A percentile compares a stretch with the other conserved stretches of the same genome.
Conservation (phyloP, 768 basidiomycete genomes). For the Mycena belliarum region DNA sequence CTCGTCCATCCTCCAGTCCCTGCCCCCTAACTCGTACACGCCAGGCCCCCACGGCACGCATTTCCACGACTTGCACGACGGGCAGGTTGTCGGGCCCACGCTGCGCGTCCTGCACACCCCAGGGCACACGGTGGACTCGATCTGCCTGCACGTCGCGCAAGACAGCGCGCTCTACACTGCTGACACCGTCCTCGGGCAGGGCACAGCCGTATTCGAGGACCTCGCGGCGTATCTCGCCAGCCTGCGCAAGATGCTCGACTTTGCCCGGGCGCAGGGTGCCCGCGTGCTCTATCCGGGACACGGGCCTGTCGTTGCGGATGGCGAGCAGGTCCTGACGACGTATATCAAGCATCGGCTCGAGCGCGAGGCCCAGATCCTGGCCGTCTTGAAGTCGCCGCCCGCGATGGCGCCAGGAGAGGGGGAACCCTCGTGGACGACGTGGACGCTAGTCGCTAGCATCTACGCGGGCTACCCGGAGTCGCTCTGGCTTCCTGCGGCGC, state of each 20-base stretch:
- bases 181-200: slow-evolving; percentile 89
- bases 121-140: slow-evolving; percentile 88
- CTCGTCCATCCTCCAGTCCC: slow-evolving; percentile 39
- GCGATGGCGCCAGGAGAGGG: slow-evolving; percentile 22
- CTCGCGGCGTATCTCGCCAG: slow-evolving; percentile 68
- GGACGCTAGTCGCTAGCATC: slow-evolving; percentile 12
- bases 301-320: slow-evolving; percentile 74
- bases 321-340: slow-evolving; percentile 56
- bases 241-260: slow-evolving; percentile 58
- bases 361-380: slow-evolving; percentile 77
- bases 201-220: slow-evolving; percentile 88
- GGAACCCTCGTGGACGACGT: slow-evolving; percentile 10
- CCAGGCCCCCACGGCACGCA: slow-evolving; percentile 41
- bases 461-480: slow-evolving; percentile 74
- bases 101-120: slow-evolving; percentile 82
- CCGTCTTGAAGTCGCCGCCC: slow-evolving; percentile 41
- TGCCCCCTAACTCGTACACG: slow-evolving; percentile 47
- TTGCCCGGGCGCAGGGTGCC: slow-evolving; percentile 29
- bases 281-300: slow-evolving; percentile 81
- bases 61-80: slow-evolving; percentile 62
- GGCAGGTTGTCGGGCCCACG: slow-evolving; percentile 49
- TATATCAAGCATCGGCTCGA: slow-evolving; percentile 84
- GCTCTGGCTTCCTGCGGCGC: slow-evolving; percentile 73
- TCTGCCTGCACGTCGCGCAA: slow-evolving; percentile 67
- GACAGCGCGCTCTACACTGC: slow-evolving; percentile 85